Evolutionary conservation across 441 rosid genomes (phyloP).

Genomic region (Erodium texanum): DNA sequence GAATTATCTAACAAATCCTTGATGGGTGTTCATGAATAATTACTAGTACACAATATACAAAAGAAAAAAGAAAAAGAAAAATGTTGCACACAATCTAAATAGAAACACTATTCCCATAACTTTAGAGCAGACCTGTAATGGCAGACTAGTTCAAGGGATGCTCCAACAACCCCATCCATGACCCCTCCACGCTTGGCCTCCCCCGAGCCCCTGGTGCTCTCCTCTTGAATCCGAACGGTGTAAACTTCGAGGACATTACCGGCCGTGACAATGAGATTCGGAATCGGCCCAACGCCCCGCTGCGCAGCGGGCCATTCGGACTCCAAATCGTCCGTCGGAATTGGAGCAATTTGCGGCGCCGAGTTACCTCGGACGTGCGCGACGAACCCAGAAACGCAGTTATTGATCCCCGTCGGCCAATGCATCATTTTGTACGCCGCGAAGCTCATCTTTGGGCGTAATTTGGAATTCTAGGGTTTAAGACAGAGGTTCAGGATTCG

Average conservation of each 20-base stretch:
- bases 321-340: slow-evolving; percentile 59
- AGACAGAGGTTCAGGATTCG: background rate
- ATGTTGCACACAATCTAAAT: background rate
- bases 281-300: slow-evolving; percentile 53
- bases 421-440: slow-evolving; percentile 97
- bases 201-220: slow-evolving; percentile 33
- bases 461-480: slow-evolving; percentile 24
- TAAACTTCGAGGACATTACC: slow-evolving; percentile 80
- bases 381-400: slow-evolving; percentile 80
- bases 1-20: background rate
- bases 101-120: background rate
- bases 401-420: slow-evolving; percentile 84
- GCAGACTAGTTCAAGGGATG: slow-evolving; percentile 89
- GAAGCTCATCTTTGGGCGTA: slow-evolving; percentile 53
- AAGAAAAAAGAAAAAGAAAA: background rate
- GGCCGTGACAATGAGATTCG: slow-evolving; percentile 68
- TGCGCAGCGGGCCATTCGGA: slow-evolving; percentile 51
- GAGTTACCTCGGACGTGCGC: slow-evolving; percentile 65
- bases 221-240: slow-evolving; percentile 76
- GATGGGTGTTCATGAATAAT: background rate
- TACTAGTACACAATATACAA: background rate
- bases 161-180: slow-evolving; percentile 75
- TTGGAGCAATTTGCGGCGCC: slow-evolving; percentile 41
- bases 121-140: slow-evolving; percentile 50
- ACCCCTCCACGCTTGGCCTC: slow-evolving; percentile 64